phyloP scores from a whole-genome alignment of 768 basidiomycete species.

The Sporobolomyces pararoseus region DNA sequence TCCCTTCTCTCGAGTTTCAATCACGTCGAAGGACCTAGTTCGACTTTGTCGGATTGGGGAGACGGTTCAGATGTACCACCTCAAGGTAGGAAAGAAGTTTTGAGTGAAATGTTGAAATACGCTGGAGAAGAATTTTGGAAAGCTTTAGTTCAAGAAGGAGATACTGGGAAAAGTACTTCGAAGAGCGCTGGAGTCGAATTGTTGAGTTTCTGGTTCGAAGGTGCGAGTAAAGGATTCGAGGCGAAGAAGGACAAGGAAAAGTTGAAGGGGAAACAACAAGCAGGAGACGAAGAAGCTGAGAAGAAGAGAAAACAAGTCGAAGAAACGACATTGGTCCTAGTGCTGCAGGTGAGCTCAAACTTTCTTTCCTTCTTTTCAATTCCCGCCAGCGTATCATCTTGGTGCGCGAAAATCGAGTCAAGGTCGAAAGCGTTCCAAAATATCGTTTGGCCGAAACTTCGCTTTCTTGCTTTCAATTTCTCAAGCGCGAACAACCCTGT shows the following conservation, averaged over 20 bases:
- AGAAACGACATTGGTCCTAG: constrained; percentile 5
- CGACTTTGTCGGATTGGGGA: constrained; percentile 19
- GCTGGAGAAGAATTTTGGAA: constrained; percentile 23
- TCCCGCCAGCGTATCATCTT: not conserved
- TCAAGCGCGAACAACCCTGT: no score
- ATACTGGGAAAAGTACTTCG: not conserved
- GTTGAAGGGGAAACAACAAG: not conserved
- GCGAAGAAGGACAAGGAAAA: constrained; percentile 13
- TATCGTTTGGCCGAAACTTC: no score
- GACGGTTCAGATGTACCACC: constrained; percentile 34
- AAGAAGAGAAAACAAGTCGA: constrained; percentile 24
- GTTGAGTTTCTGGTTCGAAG: constrained; percentile 7
- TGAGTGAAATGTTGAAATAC: not conserved
- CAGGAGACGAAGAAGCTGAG: not conserved
- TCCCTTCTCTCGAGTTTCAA: constrained; percentile 4
- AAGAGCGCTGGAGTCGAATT: constrained; percentile 23
- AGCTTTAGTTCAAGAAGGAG: constrained; percentile 18
- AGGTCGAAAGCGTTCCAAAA: no score
- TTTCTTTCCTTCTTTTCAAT: not conserved
- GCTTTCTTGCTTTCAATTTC: no score
- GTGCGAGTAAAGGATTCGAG: not conserved
- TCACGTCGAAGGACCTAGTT: not conserved
- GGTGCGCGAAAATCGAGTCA: no score
- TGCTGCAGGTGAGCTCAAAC: constrained; percentile 24
- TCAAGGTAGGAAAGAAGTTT: constrained; percentile 25